Evolutionary conservation across 257 asterid genomes (phyloP).

Genomic region (Primulina huaijiensis): DNA sequence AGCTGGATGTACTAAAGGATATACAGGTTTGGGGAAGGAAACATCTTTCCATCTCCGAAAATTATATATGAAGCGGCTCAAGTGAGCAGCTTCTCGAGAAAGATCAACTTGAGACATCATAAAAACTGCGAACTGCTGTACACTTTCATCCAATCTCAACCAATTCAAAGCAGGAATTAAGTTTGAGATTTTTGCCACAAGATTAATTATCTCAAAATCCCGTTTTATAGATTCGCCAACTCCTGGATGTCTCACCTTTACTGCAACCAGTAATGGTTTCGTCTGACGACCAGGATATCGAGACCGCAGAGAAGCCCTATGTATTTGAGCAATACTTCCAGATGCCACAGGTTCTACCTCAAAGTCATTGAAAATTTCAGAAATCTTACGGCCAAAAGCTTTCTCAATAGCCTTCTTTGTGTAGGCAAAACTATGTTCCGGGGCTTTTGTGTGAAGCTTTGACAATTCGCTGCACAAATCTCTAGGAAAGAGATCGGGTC

Average conservation of each 20-base stretch:
- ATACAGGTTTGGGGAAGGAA: slow-evolving; percentile 86
- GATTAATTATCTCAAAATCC: slow-evolving; percentile 74
- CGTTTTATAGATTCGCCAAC: slow-evolving; percentile 86
- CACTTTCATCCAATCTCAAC: slow-evolving; percentile 88
- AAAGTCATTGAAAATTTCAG: slow-evolving; percentile 73
- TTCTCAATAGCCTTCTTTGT: slow-evolving; percentile 64
- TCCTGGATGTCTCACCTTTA: slow-evolving; percentile 88
- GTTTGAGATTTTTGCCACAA: slow-evolving; percentile 62
- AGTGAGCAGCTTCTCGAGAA: slow-evolving; percentile 85
- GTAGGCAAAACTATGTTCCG: slow-evolving; percentile 80
- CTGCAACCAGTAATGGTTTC: slow-evolving; percentile 73
- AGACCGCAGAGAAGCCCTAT: slow-evolving; percentile 65
- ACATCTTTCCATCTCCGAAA: slow-evolving; percentile 85
- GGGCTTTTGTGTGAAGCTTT: slow-evolving; percentile 91
- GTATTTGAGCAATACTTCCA: slow-evolving; percentile 90
- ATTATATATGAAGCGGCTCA: slow-evolving; percentile 82
- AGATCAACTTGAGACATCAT: slow-evolving; percentile 95
- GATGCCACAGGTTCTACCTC: slow-evolving; percentile 89
- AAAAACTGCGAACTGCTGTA: slow-evolving; percentile 78
- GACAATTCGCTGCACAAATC: slow-evolving; percentile 84
- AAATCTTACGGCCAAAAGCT: slow-evolving; percentile 68
- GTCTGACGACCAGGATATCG: slow-evolving; percentile 52
- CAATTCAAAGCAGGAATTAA: slow-evolving; percentile 64
- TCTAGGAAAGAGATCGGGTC: slow-evolving; percentile 86
- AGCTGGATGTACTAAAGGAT: slow-evolving; percentile 89